phyloP scores from a whole-genome alignment of 2,329 filamentous ascomycete genomes.

The Colletotrichum incanum region DNA sequence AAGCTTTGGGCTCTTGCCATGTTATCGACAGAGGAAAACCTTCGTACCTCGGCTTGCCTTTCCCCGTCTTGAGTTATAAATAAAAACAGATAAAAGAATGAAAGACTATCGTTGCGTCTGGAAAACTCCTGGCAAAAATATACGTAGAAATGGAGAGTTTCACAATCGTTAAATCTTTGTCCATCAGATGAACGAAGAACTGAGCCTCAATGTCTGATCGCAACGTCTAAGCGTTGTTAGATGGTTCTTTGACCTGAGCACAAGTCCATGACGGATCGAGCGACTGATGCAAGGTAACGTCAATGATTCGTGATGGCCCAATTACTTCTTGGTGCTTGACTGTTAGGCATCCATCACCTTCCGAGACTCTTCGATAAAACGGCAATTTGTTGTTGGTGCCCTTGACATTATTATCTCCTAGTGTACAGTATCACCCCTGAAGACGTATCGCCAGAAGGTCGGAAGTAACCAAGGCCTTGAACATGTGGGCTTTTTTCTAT shows the following conservation, averaged over 20 bases:
- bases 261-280: neutral
- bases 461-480: neutral
- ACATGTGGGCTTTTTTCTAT: neutral
- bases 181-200: conserved; percentile 26
- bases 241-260: neutral
- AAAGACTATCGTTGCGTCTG: neutral
- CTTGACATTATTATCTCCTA: conserved; percentile 1
- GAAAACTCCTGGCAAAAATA: neutral
- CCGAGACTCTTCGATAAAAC: neutral
- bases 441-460: neutral
- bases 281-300: neutral
- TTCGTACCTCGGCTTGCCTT: neutral
- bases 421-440: neutral
- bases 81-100: neutral
- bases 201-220: neutral
- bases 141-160: neutral
- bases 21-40: neutral
- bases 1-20: conserved; percentile 1
- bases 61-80: neutral
- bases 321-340: neutral
- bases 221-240: neutral
- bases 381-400: neutral
- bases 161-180: neutral
- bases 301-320: neutral
- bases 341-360: neutral